Evolutionary conservation across 2,329 filamentous ascomycete genomes (phyloP).

Genomic region (Paecilomyces variotii): DNA sequence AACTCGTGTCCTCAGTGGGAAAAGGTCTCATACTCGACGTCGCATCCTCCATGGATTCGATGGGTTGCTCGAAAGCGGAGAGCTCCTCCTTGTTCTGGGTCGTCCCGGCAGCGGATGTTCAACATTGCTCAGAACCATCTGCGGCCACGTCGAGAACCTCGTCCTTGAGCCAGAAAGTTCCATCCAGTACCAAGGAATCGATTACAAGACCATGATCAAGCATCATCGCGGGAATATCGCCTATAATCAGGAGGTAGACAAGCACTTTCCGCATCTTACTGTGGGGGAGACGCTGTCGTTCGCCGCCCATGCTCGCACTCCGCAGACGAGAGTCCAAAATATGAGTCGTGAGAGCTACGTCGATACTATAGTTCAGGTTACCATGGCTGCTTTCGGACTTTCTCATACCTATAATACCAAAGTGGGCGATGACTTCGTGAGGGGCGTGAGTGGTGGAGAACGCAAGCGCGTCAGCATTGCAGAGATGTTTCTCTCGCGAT

Average conservation of each 20-base stretch:
- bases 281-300: conserved; percentile 75
- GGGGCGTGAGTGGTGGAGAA: conserved; percentile 55
- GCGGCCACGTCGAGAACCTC: conserved; percentile 72
- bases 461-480: conserved; percentile 56
- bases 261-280: conserved; percentile 70
- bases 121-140: conserved; percentile 73
- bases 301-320: conserved; percentile 58
- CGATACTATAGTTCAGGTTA: conserved; percentile 35
- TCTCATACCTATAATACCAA: conserved; percentile 46
- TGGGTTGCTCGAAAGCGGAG: conserved; percentile 51
- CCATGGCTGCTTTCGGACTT: conserved; percentile 38
- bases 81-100: conserved; percentile 52
- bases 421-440: conserved; percentile 49
- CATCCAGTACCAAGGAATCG: conserved; percentile 61
- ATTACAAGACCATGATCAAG: conserved; percentile 51
- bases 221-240: conserved; percentile 76
- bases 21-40: neutral
- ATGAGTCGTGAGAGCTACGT: conserved; percentile 38
- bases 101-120: conserved; percentile 52
- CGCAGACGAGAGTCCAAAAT: conserved; percentile 31
- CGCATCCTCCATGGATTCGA: conserved; percentile 25
- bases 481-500: conserved; percentile 28
- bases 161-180: conserved; percentile 61
- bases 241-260: conserved; percentile 77
- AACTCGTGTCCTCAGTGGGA: neutral